Evolutionary conservation across 78 protist genomes (phyloP).

Genomic region (Dictyostelium brefeldianum): DNA sequence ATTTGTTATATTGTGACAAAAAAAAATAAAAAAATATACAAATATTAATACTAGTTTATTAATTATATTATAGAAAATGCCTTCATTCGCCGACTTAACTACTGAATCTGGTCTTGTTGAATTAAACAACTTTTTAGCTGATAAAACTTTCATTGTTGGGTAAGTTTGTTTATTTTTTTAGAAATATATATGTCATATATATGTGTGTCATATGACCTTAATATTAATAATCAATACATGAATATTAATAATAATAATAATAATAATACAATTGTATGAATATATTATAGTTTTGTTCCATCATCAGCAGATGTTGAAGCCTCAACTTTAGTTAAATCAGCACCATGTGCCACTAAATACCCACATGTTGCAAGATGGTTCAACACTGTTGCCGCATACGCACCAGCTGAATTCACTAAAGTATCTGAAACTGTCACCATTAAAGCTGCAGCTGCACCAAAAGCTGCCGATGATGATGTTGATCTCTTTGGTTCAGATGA

Average conservation of each 20-base stretch:
- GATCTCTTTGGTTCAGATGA: slow-evolving; percentile 88
- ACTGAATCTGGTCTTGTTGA: slow-evolving; percentile 78
- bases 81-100: slow-evolving; percentile 81
- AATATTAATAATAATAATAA: not conserved
- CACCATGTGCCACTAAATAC: slow-evolving; percentile 84
- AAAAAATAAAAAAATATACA: not conserved
- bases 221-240: not conserved
- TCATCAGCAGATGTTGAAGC: slow-evolving; percentile 86
- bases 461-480: slow-evolving; percentile 86
- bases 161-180: no score
- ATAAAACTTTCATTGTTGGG: slow-evolving; percentile 88
- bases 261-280: no score
- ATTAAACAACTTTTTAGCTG: slow-evolving; percentile 81
- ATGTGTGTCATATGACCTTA: no score
- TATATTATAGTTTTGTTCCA: slow-evolving; percentile 71
- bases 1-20: no score
- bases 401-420: slow-evolving; percentile 60
- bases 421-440: slow-evolving; percentile 28
- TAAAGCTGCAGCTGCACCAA: slow-evolving; percentile 59
- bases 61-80: slow-evolving; percentile 47
- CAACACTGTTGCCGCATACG: slow-evolving; percentile 82
- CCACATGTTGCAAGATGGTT: slow-evolving; percentile 89
- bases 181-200: no score
- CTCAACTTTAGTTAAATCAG: slow-evolving; percentile 39
- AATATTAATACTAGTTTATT: not conserved